Evolutionary conservation across 2,329 filamentous ascomycete genomes (phyloP), one percentile per base, ranked within the genome.

Genomic region (Xylariaceae sp.): DNA sequence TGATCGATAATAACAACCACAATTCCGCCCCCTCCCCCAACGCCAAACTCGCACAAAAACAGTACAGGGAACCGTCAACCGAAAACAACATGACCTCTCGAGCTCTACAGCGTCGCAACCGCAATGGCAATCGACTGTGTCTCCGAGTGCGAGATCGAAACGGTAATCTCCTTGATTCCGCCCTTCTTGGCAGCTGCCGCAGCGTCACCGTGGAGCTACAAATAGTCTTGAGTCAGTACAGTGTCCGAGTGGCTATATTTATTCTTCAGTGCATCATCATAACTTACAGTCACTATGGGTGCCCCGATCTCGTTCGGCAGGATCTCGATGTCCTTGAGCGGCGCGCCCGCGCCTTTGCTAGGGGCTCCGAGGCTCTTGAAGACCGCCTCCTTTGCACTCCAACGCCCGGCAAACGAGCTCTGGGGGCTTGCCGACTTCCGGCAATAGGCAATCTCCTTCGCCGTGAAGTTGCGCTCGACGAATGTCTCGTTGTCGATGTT

Each of bases 331-430:
- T 97, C 89, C 71, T 83, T 92, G 66, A 98, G 65, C 12, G 88
- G 74, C 43, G 92, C 90, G 50, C 94, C 92, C 8, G 85, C 89
- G 46, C 92, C 92, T 66, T 85, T 82, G 65, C 89, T 84, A 53
- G 76, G 69, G 9, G 97, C 89, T 51, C 89, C 88, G 11, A 98
- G 73, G 26, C 87, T 88, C 78, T 98, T 98, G 76, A 98, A 98
- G 1, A 98, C 89, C 18, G 92, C 92, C 68, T 98, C 92, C 71
- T 98, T 98, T 24, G 92, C 92, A 56, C 84, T 90, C 92, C 92
- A 98, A 52, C 88, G 81, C 34, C 92, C 92, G 4, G 90, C 88
- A 65, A 96, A 98, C 36, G 88, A 94, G 50, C 89, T 86, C 59
- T 88, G 87, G 1, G 88, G 85, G 59, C 77, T 83, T 5, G 88